phyloP scores from a whole-genome alignment of 2,329 filamentous ascomycete species.

The Magnaporthiopsis rhizophila region DNA sequence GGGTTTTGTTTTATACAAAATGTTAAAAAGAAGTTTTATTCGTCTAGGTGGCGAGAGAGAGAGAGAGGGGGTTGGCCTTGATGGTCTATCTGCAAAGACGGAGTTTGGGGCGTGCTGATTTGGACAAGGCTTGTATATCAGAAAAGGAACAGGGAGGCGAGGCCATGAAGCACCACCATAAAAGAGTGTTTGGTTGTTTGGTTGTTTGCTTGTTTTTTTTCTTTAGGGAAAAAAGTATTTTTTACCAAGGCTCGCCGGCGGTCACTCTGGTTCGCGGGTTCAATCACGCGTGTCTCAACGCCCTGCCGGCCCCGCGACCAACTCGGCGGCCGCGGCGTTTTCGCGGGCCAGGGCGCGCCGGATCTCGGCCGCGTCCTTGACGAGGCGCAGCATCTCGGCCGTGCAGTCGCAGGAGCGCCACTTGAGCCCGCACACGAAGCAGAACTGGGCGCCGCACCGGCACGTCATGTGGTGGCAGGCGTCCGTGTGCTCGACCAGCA shows the following conservation, averaged over 20 bases:
- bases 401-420: conserved; percentile 70
- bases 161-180: background rate
- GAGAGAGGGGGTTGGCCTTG: background rate
- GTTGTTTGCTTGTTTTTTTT: too few species aligned
- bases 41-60: too few species aligned
- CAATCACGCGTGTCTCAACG: too few species aligned
- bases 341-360: conserved; percentile 27
- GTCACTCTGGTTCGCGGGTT: background rate
- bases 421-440: conserved; percentile 65
- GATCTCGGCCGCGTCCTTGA: conserved; percentile 29
- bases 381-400: conserved; percentile 31
- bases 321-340: conserved; percentile 16
- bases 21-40: too few species aligned
- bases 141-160: background rate
- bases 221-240: background rate
- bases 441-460: conserved; percentile 73
- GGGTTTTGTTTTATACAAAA: background rate
- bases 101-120: background rate
- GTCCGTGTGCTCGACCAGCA: conserved; percentile 67
- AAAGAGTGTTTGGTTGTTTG: background rate
- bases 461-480: conserved; percentile 88
- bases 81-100: background rate
- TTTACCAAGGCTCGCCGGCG: background rate
- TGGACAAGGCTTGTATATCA: background rate
- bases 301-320: too few species aligned